Base-by-base conservation (phyloP, 2,329 filamentous ascomycete genomes). In the Talaromyces piceae region DNA sequence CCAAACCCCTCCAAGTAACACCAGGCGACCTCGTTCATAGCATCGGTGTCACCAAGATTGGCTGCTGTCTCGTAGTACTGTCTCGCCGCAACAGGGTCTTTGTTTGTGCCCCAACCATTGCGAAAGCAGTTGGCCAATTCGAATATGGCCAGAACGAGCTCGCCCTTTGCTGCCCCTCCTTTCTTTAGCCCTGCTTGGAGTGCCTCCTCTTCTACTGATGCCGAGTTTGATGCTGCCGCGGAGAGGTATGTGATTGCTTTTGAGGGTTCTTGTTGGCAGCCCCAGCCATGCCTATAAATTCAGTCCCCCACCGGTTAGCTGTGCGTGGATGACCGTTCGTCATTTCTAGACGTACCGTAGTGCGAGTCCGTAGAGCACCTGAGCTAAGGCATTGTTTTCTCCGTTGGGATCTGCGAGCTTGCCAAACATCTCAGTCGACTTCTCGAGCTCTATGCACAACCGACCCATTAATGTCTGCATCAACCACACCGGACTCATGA, bases 61-160 rank as follows among this genome's bases (percentile, higher is more conserved):
- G 93, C 93, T 25, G 93, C 93, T 8, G 91, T 96, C 73, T 97
- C 91, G 70, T 97, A 98, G 70, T 97, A 98, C 78, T 95, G 77
- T 60, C 78, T 77, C 46, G 93, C 93, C 44, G 93, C 93, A 48
- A 88, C 78, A 30, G 90, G 80, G 67, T 98, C 93, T 65, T 87
- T 87, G 56, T 82, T 78, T 46, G 95, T 86, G 45, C 93, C 93
- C 91, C 91, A 97, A 50, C 90, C 93, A 68, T 97, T 83, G 55
- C 93, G 84, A 76, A 96, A 97, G 72, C 79, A 75, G 57, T 76
- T 76, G 16, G 71, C 73, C 62, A 98, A 75, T 75, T 98, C 93
- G 63, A 93, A 97, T 57, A 98, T 97, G 54, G 93, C 91, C 55
- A 98, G 82, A 16, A 97, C 88, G 49, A 98, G 79, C 76, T 98